Evolutionary conservation across 2,329 filamentous ascomycete genomes (phyloP).

Genomic region (Neonectria magnoliae): DNA sequence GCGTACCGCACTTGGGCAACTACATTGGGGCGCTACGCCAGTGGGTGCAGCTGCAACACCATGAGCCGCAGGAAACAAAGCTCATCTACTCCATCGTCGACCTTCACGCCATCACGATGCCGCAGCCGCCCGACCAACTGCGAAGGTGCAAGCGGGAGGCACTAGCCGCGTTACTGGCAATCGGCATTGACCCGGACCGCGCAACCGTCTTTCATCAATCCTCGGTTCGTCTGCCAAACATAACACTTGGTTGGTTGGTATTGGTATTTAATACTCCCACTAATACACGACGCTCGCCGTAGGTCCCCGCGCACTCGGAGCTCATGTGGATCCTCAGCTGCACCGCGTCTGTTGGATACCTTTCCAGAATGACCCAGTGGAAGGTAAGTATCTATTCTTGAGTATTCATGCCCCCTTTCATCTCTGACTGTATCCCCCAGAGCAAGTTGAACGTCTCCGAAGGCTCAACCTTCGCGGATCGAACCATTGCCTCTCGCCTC

Average conservation of each 20-base stretch:
- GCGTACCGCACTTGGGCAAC: conserved; percentile 92
- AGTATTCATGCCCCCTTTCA: background rate
- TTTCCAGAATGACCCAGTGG: conserved; percentile 99
- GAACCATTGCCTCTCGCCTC: conserved; percentile 66
- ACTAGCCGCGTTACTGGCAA: conserved; percentile 82
- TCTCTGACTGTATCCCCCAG: conserved; percentile 52
- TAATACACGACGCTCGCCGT: background rate
- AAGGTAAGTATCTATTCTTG: conserved; percentile 79
- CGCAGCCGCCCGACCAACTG: conserved; percentile 71
- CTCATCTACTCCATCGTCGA: conserved; percentile 91
- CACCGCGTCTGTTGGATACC: conserved; percentile 88
- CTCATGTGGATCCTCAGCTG: conserved; percentile 98
- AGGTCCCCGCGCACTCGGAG: conserved; percentile 84
- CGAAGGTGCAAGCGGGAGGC: conserved; percentile 75
- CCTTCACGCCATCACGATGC: conserved; percentile 88
- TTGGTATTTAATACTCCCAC: background rate
- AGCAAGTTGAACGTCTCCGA: conserved; percentile 77
- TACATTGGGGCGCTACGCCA: conserved; percentile 89
- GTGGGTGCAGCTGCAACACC: conserved; percentile 82
- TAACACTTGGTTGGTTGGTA: background rate
- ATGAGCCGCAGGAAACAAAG: conserved; percentile 65
- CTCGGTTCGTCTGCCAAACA: conserved; percentile 60
- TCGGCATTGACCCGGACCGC: conserved; percentile 82
- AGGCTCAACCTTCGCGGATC: conserved; percentile 66
- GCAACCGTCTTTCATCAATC: conserved; percentile 87